A percentile compares a stretch with the other conserved stretches of the same genome.
Conservation (phyloP, 2,329 filamentous ascomycete genomes). For the Ascosphaera aggregata region DNA sequence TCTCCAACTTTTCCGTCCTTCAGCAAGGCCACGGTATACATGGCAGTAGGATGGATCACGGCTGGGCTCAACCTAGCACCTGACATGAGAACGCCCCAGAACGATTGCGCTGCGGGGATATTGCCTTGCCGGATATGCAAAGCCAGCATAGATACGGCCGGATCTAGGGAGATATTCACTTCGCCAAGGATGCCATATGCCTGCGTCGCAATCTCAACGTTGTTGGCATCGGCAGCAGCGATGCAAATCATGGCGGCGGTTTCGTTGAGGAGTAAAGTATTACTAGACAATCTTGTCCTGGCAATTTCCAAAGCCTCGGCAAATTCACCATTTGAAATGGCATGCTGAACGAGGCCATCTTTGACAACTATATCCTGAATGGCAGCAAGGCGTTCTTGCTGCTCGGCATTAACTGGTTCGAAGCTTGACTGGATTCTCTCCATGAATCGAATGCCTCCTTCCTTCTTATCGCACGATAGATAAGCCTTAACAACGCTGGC, state of each 20-base stretch:
- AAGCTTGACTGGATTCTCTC: constrained; percentile 45
- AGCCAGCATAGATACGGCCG: constrained; percentile 63
- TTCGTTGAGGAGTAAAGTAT: too few relatives aligned
- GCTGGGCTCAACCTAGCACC: constrained; percentile 33
- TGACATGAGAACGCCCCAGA: constrained; percentile 50
- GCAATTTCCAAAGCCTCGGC: constrained; percentile 53
- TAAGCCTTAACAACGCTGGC: constrained; percentile 83
- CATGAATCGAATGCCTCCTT: constrained; percentile 69
- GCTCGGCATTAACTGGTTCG: constrained; percentile 19
- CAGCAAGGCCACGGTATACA: constrained; percentile 77
- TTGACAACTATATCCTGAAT: constrained; percentile 50
- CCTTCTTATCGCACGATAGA: constrained; percentile 52
- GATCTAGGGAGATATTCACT: constrained; percentile 26
- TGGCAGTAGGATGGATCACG: constrained; percentile 69
- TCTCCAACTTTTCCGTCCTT: constrained; percentile 67
- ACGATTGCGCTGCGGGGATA: constrained; percentile 50
- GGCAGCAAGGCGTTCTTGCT: constrained; percentile 34
- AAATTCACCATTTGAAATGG: constrained; percentile 46
- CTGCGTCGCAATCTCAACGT: constrained; percentile 41
- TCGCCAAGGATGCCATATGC: constrained; percentile 39
- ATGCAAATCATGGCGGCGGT: constrained; percentile 50
- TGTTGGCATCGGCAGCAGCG: constrained; percentile 56
- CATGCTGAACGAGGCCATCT: constrained; percentile 56
- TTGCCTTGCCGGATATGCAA: constrained; percentile 68
- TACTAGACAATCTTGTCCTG: constrained; percentile 31